Conservation (phyloP, 2,329 filamentous ascomycete species). For the Pyrenophora seminiperda region DNA sequence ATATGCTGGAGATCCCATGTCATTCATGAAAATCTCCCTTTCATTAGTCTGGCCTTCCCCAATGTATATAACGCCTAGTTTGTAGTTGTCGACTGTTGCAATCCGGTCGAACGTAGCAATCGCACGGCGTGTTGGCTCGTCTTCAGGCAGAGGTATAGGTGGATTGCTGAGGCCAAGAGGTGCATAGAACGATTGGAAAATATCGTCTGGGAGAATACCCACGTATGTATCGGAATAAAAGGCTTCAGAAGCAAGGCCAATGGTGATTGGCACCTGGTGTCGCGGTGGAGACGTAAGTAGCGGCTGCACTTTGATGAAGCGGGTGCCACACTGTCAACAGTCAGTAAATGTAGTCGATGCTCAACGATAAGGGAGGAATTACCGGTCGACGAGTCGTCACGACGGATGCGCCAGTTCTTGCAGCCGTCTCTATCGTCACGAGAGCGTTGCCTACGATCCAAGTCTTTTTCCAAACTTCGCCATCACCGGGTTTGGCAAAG, state of each 20-base stretch:
- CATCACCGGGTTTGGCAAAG: conserved; percentile 69
- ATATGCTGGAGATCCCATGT: conserved; percentile 85
- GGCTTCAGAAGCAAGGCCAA: conserved; percentile 47
- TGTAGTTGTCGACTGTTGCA: conserved; percentile 91
- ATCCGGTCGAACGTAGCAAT: conserved; percentile 83
- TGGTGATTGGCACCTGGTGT: conserved; percentile 50
- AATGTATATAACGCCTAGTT: conserved; percentile 92
- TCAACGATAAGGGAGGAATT: conserved; percentile 57
- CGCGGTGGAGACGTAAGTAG: conserved; percentile 45
- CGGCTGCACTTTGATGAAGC: conserved; percentile 48
- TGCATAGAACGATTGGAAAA: conserved; percentile 71
- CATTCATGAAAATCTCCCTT: conserved; percentile 82
- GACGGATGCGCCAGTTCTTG: conserved; percentile 68
- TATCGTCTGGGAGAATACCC: conserved; percentile 72
- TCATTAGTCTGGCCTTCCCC: conserved; percentile 84
- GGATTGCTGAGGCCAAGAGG: conserved; percentile 57
- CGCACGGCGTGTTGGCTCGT: conserved; percentile 72
- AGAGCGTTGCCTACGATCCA: conserved; percentile 78
- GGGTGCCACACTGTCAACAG: conserved; percentile 46
- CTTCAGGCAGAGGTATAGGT: conserved; percentile 75
- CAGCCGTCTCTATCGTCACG: conserved; percentile 74
- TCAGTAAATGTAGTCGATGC: conserved; percentile 16
- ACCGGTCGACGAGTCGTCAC: conserved; percentile 74
- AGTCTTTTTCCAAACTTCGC: conserved; percentile 68
- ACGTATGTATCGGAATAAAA: conserved; percentile 59